A percentile compares a stretch with the other conserved stretches of the same genome.
These are phyloP conservation scores for Sporothrix schenckii DNA, from an alignment of 2,329 filamentous ascomycete species.

Conservation along the genomic window DNA sequence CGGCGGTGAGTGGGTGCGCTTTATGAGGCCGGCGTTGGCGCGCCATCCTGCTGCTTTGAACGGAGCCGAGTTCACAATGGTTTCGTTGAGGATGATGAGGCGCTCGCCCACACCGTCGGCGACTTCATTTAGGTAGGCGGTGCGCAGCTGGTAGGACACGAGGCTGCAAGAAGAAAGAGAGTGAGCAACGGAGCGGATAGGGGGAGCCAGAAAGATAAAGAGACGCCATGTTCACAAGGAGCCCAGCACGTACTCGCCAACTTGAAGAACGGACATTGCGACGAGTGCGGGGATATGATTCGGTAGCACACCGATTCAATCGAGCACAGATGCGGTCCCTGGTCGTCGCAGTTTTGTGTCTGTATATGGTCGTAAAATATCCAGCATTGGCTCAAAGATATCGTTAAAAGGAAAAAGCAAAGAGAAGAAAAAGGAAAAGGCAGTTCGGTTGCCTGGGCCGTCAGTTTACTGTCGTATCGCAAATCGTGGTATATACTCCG, in stretches of 20 bases:
- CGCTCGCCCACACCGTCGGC: conserved; percentile 84
- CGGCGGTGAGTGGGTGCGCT: conserved; percentile 81
- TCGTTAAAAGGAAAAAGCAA: not conserved
- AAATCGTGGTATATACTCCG: conserved; percentile 2
- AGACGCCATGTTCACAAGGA: not conserved
- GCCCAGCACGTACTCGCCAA: conserved; percentile 46
- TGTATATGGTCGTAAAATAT: not conserved
- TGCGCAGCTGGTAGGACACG: conserved; percentile 79
- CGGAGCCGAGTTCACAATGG: conserved; percentile 75
- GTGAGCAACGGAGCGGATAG: not conserved
- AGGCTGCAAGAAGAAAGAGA: conserved; percentile 56
- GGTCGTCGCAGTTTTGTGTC: not conserved
- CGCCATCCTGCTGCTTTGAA: conserved; percentile 85
- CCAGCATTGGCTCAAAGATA: not conserved
- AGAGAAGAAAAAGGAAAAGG: not conserved
- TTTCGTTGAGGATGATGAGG: conserved; percentile 77
- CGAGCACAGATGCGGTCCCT: not conserved
- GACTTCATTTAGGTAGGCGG: conserved; percentile 76
- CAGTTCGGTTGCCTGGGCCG: not conserved
- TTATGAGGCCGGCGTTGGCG: conserved; percentile 71
- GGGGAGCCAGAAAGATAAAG: not conserved
- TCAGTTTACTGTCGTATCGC: not conserved
- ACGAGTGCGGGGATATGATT: not conserved
- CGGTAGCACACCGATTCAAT: conserved; percentile 2
- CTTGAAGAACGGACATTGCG: conserved; percentile 51